A percentile compares a stretch with the other conserved stretches of the same genome.
These are phyloP conservation scores for Mesembryanthemum crystallinum DNA, from an alignment of 148 eudicot species.

Conservation along the genomic window DNA sequence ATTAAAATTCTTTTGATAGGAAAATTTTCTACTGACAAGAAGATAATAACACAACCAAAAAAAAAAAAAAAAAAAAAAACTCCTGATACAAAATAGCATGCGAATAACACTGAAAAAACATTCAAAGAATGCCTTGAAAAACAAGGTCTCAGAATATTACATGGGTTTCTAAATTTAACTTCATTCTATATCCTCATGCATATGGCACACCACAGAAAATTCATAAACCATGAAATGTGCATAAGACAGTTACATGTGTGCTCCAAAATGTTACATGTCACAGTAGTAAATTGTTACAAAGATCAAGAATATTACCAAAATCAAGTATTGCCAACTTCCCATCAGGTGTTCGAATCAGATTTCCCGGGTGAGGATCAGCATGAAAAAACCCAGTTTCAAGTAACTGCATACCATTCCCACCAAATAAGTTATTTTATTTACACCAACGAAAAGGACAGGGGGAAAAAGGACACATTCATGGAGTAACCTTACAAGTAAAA, in stretches of 20 bases:
- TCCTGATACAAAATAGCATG: not conserved
- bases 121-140: too few species aligned
- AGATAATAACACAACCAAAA: too few species aligned
- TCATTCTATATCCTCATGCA: not conserved
- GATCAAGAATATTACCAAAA: slow-evolving; percentile 57
- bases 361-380: slow-evolving; percentile 99
- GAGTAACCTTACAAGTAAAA: too few species aligned
- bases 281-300: not conserved
- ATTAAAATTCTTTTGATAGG: too few species aligned
- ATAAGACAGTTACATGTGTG: not conserved
- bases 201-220: not conserved
- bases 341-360: slow-evolving; percentile 93
- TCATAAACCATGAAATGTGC: slow-evolving; percentile 1
- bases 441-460: not conserved
- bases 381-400: slow-evolving; percentile 99
- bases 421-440: slow-evolving; percentile 19
- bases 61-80: too few species aligned
- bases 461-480: not conserved
- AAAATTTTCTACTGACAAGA: too few species aligned
- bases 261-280: not conserved
- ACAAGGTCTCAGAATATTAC: not conserved
- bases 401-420: slow-evolving; percentile 48
- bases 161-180: not conserved
- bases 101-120: not conserved
- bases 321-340: slow-evolving; percentile 94